Base-by-base conservation (phyloP, 768 basidiomycete genomes). In the Hygrocybe punicea region DNA sequence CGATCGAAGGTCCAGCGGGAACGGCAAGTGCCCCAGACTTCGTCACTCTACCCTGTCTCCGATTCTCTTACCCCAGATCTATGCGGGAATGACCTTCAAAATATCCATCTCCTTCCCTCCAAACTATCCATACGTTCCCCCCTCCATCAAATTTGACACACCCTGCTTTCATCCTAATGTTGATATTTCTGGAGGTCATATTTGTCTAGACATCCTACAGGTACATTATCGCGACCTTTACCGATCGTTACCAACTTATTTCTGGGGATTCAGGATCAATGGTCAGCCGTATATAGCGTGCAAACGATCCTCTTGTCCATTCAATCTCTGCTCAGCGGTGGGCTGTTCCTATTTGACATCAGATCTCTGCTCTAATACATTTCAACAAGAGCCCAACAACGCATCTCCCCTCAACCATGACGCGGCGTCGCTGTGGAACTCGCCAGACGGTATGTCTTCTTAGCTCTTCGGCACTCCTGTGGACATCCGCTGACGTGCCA, bases 161-260 rank as follows among this genome's bases (percentile, higher is more conserved):
- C 89, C 91, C 6, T 93, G 92, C 74, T 95, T 82, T 74, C 93
- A 96, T 65, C 93, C 93, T 7, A 95, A 95, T 64, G 89, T 95
- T 35, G 91, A 93, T 69, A 81, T 93, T 48, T 76, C 72, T 13
- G 79, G 83, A 39, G 89, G 89, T 36, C 81, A 86, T 19, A 92
- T 93, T 61, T 93, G 90, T 70, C 76, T 93, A 42, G 92, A 95
- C 67, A 94, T 96, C 64, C 74, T 95, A 46, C 90, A 94, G 80
- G 90, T 84, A 57, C 14, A 74, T 68, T 55, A 11, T 13, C 51
- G 13, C 8, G 29, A 29, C 29, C 8, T 8, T 29, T 17, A 11
- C 13, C 25, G 42, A 36, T 4, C 16, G 24, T 48, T 37, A 21
- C 45, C 60, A 10, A 21, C 14, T 19, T 35, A 29, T 29, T 14